Evolutionary conservation across 2,329 filamentous ascomycete genomes (phyloP).

Genomic region (Periconia digitata): DNA sequence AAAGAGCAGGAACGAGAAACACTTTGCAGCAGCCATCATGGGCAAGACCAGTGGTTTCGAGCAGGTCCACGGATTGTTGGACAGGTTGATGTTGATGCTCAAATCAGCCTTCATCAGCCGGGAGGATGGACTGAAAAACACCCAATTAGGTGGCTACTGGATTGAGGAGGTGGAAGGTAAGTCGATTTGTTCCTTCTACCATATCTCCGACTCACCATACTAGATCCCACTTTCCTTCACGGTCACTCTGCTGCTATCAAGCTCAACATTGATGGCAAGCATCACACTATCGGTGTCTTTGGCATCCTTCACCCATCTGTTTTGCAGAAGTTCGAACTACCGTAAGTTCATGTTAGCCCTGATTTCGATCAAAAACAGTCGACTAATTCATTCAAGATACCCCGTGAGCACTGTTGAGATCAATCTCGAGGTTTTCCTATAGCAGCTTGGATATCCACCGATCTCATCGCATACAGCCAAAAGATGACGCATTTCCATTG

Average conservation of each 20-base stretch:
- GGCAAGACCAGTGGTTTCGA: constrained; percentile 95
- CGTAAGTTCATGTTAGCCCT: constrained; percentile 52
- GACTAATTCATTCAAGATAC: constrained; percentile 57
- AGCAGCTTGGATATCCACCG: neutral
- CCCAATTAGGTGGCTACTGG: constrained; percentile 76
- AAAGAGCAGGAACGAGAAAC: constrained; percentile 84
- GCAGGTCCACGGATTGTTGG: constrained; percentile 88
- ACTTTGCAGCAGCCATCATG: constrained; percentile 95
- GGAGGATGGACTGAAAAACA: constrained; percentile 64
- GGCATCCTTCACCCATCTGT: constrained; percentile 93
- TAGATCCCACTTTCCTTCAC: constrained; percentile 83
- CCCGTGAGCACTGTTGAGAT: constrained; percentile 93
- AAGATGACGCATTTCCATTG: neutral
- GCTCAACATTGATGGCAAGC: constrained; percentile 72
- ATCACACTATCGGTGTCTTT: constrained; percentile 80
- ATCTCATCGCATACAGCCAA: neutral
- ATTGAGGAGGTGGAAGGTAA: constrained; percentile 84
- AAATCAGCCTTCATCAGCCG: constrained; percentile 76
- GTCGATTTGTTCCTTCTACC: constrained; percentile 20
- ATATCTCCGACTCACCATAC: neutral
- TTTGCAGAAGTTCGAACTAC: constrained; percentile 89
- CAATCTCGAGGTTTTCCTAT: constrained; percentile 92
- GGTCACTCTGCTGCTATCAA: constrained; percentile 87
- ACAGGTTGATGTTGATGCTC: constrained; percentile 91
- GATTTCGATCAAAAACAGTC: constrained; percentile 13